These are phyloP conservation scores for Fusarium albosuccineum DNA, from an alignment of 2,329 filamentous ascomycete species.

Conservation along the genomic window DNA sequence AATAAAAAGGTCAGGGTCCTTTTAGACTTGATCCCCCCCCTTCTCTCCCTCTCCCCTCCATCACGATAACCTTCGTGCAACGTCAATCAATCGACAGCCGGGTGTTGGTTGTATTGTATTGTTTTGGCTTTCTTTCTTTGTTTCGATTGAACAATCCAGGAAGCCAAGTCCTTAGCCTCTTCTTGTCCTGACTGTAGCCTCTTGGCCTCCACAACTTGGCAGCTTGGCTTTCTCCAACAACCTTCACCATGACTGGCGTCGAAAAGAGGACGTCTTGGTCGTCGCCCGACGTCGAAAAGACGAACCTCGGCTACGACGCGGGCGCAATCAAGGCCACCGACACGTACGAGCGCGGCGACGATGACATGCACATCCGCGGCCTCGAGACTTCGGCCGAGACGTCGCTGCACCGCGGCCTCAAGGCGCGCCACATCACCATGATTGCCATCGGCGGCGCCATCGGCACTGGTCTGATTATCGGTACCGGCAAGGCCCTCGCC, in stretches of 20 bases:
- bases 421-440: conserved; percentile 69
- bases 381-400: conserved; percentile 62
- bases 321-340: conserved; percentile 14
- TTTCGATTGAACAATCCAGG: neutral
- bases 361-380: conserved; percentile 58
- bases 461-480: conserved; percentile 80
- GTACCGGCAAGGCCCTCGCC: conserved; percentile 68
- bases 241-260: conserved; percentile 25
- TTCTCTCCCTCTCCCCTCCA: neutral
- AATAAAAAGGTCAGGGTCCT: conserved; percentile 19
- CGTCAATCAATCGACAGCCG: conserved; percentile 11
- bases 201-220: conserved; percentile 20
- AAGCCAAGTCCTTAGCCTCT: conserved; percentile 33
- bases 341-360: conserved; percentile 31
- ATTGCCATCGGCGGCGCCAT: conserved; percentile 81
- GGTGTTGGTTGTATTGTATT: conserved; percentile 8
- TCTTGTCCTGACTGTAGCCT: too few relatives aligned
- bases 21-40: conserved; percentile 6
- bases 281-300: conserved; percentile 44
- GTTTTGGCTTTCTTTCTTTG: neutral
- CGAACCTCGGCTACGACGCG: conserved; percentile 40
- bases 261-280: conserved; percentile 20
- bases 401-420: conserved; percentile 64
- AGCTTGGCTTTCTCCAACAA: conserved; percentile 7
- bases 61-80: conserved; percentile 17